Percentiles rank a stretch among this genome's conserved stretches.
phyloP scores from a whole-genome alignment of 2,329 filamentous ascomycete genomes.

The Neobulgaria alba region DNA sequence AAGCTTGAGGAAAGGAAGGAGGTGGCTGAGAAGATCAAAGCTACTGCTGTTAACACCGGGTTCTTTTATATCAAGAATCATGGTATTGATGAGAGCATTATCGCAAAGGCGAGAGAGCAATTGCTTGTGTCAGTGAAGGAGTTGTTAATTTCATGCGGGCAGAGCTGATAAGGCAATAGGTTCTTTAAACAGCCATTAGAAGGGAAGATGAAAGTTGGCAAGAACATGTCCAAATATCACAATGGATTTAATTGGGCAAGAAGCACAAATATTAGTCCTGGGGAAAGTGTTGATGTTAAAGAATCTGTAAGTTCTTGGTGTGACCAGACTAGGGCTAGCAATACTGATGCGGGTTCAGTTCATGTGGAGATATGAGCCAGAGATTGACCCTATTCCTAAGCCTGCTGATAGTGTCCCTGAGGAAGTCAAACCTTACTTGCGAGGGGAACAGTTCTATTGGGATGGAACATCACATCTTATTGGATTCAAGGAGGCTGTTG shows the following conservation, averaged over 20 bases:
- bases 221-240: conserved; percentile 32
- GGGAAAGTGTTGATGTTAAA: conserved; percentile 41
- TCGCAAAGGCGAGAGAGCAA: conserved; percentile 26
- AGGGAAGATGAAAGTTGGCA: conserved; percentile 34
- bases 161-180: conserved; percentile 15
- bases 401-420: conserved; percentile 35
- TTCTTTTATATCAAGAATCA: conserved; percentile 42
- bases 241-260: conserved; percentile 38
- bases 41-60: conserved; percentile 35
- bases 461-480: conserved; percentile 39
- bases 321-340: too few species aligned
- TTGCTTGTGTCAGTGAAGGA: conserved; percentile 18
- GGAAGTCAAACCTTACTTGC: conserved; percentile 35
- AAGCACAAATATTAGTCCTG: conserved; percentile 39
- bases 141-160: not conserved
- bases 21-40: conserved; percentile 32
- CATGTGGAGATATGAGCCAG: conserved; percentile 42
- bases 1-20: conserved; percentile 30
- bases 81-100: conserved; percentile 30
- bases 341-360: conserved; percentile 19
- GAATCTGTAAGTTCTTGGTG: conserved; percentile 35
- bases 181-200: conserved; percentile 42
- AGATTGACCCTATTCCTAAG: conserved; percentile 39
- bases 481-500: conserved; percentile 37
- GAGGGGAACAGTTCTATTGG: conserved; percentile 45